phyloP scores from a whole-genome alignment of 2,329 filamentous ascomycete genomes.

The Alternaria sp. region DNA sequence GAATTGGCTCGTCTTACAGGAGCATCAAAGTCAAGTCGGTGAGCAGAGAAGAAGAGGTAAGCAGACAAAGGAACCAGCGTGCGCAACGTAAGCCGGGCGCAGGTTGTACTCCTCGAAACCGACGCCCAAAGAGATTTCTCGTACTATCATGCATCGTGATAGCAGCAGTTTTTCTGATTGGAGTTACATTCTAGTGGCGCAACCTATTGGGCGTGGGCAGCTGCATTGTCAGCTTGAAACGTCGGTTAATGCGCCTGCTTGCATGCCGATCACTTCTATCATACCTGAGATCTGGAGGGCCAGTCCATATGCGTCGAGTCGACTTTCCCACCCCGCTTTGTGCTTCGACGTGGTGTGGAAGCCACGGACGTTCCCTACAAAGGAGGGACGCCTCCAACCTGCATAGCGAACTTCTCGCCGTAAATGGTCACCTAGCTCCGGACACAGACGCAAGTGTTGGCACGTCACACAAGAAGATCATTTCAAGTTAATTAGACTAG shows the following conservation, averaged over 20 bases:
- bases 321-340: background rate
- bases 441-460: too few species aligned
- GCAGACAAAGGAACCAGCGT: background rate
- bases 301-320: background rate
- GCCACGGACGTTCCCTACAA: too few species aligned
- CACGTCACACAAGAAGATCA: too few species aligned
- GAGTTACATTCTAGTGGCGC: background rate
- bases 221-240: slow-evolving; percentile 1
- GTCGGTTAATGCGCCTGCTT: background rate
- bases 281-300: background rate
- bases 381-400: too few species aligned
- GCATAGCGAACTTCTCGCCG: too few species aligned
- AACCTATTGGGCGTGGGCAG: background rate
- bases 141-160: background rate
- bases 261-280: background rate
- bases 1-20: background rate
- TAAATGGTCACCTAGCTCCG: too few species aligned
- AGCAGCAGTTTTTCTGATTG: background rate
- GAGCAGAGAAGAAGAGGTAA: background rate
- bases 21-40: background rate
- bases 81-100: background rate
- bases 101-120: background rate
- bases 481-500: too few species aligned
- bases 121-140: background rate
- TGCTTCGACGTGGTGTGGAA: background rate